Evolutionary conservation across 139 green algal species (phyloP).

Genomic region (Ettlia oleoabundans): DNA sequence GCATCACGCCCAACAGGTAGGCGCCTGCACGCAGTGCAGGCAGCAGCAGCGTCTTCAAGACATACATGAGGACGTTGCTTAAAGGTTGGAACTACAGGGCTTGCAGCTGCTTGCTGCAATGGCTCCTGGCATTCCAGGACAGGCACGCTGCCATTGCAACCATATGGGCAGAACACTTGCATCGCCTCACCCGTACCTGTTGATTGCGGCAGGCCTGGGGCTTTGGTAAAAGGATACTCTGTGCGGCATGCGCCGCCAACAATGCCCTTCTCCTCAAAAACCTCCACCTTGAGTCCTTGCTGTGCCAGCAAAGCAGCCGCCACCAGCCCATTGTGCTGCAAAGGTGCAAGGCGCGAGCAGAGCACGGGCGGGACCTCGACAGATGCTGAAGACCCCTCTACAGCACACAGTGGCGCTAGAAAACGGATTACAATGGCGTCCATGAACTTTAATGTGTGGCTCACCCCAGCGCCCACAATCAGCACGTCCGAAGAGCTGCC

Average conservation of each 20-base stretch:
- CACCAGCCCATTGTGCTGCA: constrained; percentile 63
- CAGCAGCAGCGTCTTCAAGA: too few relatives aligned
- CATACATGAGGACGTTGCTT: too few relatives aligned
- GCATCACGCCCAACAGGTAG: constrained; percentile 72
- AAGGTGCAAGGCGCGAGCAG: neutral
- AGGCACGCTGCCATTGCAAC: neutral
- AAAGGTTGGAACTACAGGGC: too few relatives aligned
- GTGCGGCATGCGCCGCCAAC: constrained; percentile 69
- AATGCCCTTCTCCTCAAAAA: constrained; percentile 53
- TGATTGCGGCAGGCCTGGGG: constrained; percentile 56
- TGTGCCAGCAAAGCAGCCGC: constrained; percentile 59
- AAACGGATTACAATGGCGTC: neutral
- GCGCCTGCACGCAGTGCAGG: too few relatives aligned
- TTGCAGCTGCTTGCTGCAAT: too few relatives aligned
- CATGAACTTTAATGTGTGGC: neutral
- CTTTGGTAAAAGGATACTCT: constrained; percentile 65
- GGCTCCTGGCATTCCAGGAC: too few relatives aligned
- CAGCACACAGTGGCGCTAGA: neutral
- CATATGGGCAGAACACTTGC: too few relatives aligned
- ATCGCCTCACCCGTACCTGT: constrained; percentile 40
- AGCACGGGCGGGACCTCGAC: too few relatives aligned
- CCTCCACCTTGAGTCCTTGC: constrained; percentile 44
- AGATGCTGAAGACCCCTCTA: too few relatives aligned
- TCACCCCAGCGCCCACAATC: constrained; percentile 53
- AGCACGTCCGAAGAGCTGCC: constrained; percentile 39